phyloP scores from a whole-genome alignment of 2,329 filamentous ascomycete species.

The Pezicula neosporulosa region DNA sequence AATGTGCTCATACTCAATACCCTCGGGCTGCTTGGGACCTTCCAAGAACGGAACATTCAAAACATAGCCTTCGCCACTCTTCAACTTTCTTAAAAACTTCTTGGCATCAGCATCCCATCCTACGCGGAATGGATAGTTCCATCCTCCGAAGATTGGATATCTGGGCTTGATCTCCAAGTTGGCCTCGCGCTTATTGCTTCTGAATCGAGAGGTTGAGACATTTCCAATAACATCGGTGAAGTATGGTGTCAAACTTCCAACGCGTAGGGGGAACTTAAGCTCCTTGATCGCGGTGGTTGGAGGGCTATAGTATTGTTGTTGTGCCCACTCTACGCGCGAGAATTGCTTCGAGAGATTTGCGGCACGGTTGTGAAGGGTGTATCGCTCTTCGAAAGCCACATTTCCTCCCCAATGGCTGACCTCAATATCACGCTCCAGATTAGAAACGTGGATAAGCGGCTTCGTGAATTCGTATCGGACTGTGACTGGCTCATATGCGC shows the following conservation, averaged over 20 bases:
- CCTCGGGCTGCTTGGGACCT: conserved; percentile 82
- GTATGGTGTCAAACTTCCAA: conserved; percentile 83
- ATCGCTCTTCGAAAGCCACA: conserved; percentile 89
- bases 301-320: conserved; percentile 72
- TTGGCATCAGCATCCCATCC: conserved; percentile 90
- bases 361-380: conserved; percentile 82
- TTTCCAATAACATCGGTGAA: conserved; percentile 97
- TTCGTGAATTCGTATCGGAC: conserved; percentile 96
- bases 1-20: conserved; percentile 79
- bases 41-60: conserved; percentile 92
- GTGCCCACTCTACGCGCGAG: conserved; percentile 73
- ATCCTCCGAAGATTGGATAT: conserved; percentile 94
- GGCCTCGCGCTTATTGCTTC: conserved; percentile 73
- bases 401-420: conserved; percentile 99
- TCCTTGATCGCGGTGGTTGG: conserved; percentile 75
- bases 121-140: conserved; percentile 96
- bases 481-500: conserved; percentile 66
- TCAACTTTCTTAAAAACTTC: conserved; percentile 65
- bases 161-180: conserved; percentile 86
- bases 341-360: conserved; percentile 74
- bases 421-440: conserved; percentile 86
- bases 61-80: conserved; percentile 67
- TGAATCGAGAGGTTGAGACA: conserved; percentile 88
- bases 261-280: conserved; percentile 73
- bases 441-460: conserved; percentile 75